Evolutionary conservation across 2,329 filamentous ascomycete genomes (phyloP), one percentile per base, ranked within the genome.

Genomic region (Colletotrichum cereale): DNA sequence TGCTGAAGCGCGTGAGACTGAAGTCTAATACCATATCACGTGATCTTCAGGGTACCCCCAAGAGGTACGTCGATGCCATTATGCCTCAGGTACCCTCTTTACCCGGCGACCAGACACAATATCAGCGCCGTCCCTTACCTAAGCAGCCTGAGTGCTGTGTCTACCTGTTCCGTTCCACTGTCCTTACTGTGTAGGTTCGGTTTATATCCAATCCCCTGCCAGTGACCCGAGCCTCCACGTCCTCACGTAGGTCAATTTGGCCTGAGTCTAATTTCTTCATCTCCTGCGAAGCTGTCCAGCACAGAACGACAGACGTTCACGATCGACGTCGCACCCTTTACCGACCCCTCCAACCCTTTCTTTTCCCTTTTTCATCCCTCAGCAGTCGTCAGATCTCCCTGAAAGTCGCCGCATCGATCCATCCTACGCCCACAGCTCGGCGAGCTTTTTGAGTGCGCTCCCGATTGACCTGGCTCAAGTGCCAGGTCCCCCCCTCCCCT

Each of bases 401-500:
- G 40, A 34, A 57, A 48, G 10, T 40, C 40, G 26, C 48, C 38
- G 31, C 34, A 58, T 62, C 64, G 64, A 38, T 56, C 21, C 40
- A 38, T 56, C 21, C 40, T 53, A 40, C 34, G 56, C 63, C 48
- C 44, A 36, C 58, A 62, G 34, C 60, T 34, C 48, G 61, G 57
- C 44, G 48, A 67, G 55, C 67, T 55, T 34, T 31, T 31, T 55
- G 68, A 57, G 40, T 62, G 64, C 64, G 50, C 42, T 67, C 44
- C 44, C 58, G 52, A 47, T 61, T 36, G 70, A 71, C 60, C 68
- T 71, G 68, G 70, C 70, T 61, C 40, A 38, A 48, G 34, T 58
- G 67, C 66, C 70, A 72, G 55, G 70, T 65, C 61, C 53, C 66
- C 61, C 53, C 66, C 66, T 65, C 66, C 55, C 57, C 66, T 68